Percentiles rank a stretch among this genome's conserved stretches.
Conservation (phyloP, 78 protist species). For the Planoprotostelium fungivorum region DNA sequence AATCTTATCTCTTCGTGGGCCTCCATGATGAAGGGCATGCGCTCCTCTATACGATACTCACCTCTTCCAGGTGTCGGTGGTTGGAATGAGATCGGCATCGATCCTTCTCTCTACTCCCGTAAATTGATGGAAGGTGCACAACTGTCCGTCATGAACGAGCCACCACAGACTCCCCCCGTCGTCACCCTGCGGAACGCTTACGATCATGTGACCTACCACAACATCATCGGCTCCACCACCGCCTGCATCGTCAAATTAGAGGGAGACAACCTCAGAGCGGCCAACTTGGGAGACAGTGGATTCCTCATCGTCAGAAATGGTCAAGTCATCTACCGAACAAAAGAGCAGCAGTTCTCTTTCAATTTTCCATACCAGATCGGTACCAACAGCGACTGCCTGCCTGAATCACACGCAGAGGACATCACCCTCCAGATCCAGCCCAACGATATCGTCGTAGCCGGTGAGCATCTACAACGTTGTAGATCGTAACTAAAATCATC, state of each 20-base stretch:
- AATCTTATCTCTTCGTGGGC: no score
- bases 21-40: no score
- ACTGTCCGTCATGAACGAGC: neutral
- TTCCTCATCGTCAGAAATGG: slow-evolving; percentile 40
- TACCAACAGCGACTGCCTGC: slow-evolving; percentile 6
- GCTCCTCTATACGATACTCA: no score
- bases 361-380: slow-evolving; percentile 78
- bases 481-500: neutral
- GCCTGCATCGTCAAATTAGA: slow-evolving; percentile 47
- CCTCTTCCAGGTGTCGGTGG: slow-evolving; percentile 72
- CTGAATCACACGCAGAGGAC: slow-evolving; percentile 7
- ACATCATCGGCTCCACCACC: slow-evolving; percentile 70
- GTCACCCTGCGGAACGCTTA: slow-evolving; percentile 47
- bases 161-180: slow-evolving; percentile 1
- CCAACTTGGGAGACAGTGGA: slow-evolving; percentile 82
- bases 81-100: slow-evolving; percentile 75
- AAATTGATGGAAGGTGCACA: slow-evolving; percentile 68
- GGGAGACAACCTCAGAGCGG: slow-evolving; percentile 10
- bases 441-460: slow-evolving; percentile 62
- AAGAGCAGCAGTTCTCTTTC: slow-evolving; percentile 73
- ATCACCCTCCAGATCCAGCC: slow-evolving; percentile 25
- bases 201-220: slow-evolving; percentile 5
- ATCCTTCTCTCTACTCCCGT: slow-evolving; percentile 63
- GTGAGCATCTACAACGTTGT: neutral
- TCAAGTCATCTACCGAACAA: slow-evolving; percentile 35